Evolutionary conservation across 306 rosid species (phyloP), one percentile per base, ranked within the genome.

Genomic region (Casuarina cunninghamiana): DNA sequence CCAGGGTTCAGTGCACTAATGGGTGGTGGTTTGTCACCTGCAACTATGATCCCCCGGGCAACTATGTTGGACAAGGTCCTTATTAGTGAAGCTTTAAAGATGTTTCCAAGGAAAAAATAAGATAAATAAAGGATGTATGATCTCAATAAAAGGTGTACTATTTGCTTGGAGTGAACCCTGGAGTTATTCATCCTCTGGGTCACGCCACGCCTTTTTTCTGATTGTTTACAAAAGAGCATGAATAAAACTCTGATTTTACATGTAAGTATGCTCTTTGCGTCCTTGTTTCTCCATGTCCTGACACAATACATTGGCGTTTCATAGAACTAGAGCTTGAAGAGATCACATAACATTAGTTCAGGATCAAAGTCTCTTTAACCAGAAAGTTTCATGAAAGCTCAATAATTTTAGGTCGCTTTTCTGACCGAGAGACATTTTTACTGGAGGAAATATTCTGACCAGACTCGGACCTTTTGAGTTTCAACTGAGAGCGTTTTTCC

Each of bases 391-490:
- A 85, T 21, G 84, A 82, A 49, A 94, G 91, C 81, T 86, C 93
- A 37, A 88, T 77, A 51, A 94, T 94, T 78, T 82, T 88, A 0
- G 89, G 68, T 62, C 86, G 84, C 80, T 90, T 91, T 62, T 72
- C 77, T 37, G 87, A 78, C 68, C 72, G 51, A 12, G 10, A 58
- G 48, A 79, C 73, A 46, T 78, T 82, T 79, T 84, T 78, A 43
- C 53, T 50, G 2, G 58, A 63, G 57, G 75, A 43, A 48, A 54
- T 57, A 71, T 48, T 82, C n/a, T 70, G 63, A 48, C 26, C 53
- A 44, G 84, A 67, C 60, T 75, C 68, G 11, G 85, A 50, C 73
- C 73, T 65, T 75, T 78, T 73, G 51, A 51, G 57, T 62, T 75
- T 72, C 57, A 21, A 79, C 10, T 53, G 55, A 13, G 78, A 72